Evolutionary conservation across 176 grass and related monocot species (phyloP), one percentile per base, ranked within the genome.

Genomic region (Oryza glumipatula): DNA sequence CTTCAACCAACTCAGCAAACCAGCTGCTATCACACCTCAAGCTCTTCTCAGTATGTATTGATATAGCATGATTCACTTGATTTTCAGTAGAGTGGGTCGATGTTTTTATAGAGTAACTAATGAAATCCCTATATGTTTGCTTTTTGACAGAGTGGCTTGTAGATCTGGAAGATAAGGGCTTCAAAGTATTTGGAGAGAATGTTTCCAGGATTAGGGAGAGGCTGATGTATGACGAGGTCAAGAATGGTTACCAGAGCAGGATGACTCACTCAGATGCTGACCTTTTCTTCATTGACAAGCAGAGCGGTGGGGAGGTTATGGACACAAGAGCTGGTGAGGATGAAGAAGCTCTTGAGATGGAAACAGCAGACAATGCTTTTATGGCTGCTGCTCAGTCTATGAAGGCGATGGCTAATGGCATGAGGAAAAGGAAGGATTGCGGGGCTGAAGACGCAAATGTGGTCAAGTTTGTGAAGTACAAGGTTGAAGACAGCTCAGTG

Each of bases 221-320:
- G 73, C 24, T 96, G 67, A 83, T 87, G 61, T 87, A 82, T 76
- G 84, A 82, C n/a, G 89, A 89, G 61, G 63, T 67, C 67, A 96
- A 90, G 81, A 81, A 77, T 81, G 76, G 47, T 39, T 80, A 73
- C 68, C 72, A 83, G 47, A 83, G 66, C 70, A 86, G 52, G 78
- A 91, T 86, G 79, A 30, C 74, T 24, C 64, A 91, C 80, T 89
- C 86, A 69, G 84, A 91, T 33, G 89, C 79, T 14, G 88, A 91
- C 6, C 81, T 96, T 76, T 99, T 96, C 86, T 96, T 96, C 47
- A 83, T 94, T 48, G 96, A 96, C 83, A 94, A 96, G 54, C 86
- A 89, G 84, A 89, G 82, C 13, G 38, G 23, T 65, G 64, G 30
- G 75, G 84, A 74, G 68, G 80, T 72, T 74, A 83, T 90, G 74